Base-by-base conservation (phyloP, 352 stramenopile genomes). In the Phytopythium delawarense region DNA sequence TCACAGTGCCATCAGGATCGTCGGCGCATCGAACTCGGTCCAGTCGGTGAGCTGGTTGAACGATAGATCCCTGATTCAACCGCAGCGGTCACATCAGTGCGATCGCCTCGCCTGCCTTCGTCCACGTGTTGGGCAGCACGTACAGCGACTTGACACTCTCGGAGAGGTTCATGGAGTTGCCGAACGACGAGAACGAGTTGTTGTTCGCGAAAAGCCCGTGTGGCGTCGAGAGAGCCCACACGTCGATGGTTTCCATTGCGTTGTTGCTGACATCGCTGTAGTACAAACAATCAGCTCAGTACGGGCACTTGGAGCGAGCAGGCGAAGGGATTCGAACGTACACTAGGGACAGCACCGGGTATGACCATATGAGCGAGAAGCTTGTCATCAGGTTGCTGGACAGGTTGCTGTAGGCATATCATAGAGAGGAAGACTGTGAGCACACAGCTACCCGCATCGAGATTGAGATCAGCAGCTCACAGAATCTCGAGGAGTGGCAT, bases 181-280 rank as follows among this genome's bases (percentile, higher is more conserved):
- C 25, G 25, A 54, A 54, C 48, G 48, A 35, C 25, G 48, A 54
- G 48, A 54, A 37, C 12, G 23, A 39, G 48, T 54, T 54, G 48
- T 54, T 54, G 48, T 54, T 54, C 15, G 48, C 48, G 25, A 54
- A 54, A 9, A 54, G 48, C 1, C 48, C 48, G 9, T 54, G 48
- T 25, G 48, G 48, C 15, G 34, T 13, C 15, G 12, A 54, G 7
- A 54, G 7, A 2, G 7, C 15, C 48, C 23, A 37, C 18, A 45
- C 51, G 0, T 40, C 21, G 8, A 57, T 40, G 20, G 9, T n/a
- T 2, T 57, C 21, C 51, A 57, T 32, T 1, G 51, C 30, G 20
- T 57, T 57, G 51, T 57, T 57, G 51, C 32, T 57, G 32, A 57
- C 51, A 30, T 57, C 51, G 0, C 51, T 57, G 32, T 32, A 21